Base-by-base conservation (phyloP, 306 rosid species). In the Abrus pulchellus region DNA sequence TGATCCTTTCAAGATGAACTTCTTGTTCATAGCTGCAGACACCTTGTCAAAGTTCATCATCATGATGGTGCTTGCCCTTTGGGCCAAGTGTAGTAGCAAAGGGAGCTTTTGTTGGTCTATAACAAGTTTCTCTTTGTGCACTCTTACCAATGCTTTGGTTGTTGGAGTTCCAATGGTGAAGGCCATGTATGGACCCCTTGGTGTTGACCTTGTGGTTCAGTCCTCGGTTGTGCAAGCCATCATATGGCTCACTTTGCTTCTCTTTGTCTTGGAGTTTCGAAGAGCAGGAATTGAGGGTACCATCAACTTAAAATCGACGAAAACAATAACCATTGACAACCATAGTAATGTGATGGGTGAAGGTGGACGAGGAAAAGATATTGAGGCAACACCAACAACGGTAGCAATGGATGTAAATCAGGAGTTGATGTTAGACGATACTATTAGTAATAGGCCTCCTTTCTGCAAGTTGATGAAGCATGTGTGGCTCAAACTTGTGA, bases 1-100 rank as follows among this genome's bases (percentile, higher is more conserved):
- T 1, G 98, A 95, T 41, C 99, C 99, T 28, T 95, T 88, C 87
- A 53, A 80, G 20, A 89, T 93, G 94, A 91, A 95, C 83, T 86
- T 68, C 52, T 32, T 12, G 32, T 92, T 93, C 85, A 83, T 95
- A 0, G 93, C 76, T 0, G 97, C 97, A 2, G 98, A 95, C 61
- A 90, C 88, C 27, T 71, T 93, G 8, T 92, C 97, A 3, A 95
- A 95, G 89, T 9, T 92, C 68, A 81, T 95, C 30, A 95, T 90
- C 5, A 87, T 90, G 4, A 12, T 50, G 12, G 91, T 88, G 55
- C 86, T 95, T 0, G 98, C 72, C 6, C 65, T 92, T 0, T 93
- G 98, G 99, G 97, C 93, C 3, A 95, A 86, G 88, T 93, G 86
- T 9, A 85, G 83, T 6, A 71, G 75, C 69, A 91, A 90, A 60